Evolutionary conservation across 1,139 yeast species (phyloP), one percentile per base, ranked within the genome.

Genomic region (Candida sanyaensis): DNA sequence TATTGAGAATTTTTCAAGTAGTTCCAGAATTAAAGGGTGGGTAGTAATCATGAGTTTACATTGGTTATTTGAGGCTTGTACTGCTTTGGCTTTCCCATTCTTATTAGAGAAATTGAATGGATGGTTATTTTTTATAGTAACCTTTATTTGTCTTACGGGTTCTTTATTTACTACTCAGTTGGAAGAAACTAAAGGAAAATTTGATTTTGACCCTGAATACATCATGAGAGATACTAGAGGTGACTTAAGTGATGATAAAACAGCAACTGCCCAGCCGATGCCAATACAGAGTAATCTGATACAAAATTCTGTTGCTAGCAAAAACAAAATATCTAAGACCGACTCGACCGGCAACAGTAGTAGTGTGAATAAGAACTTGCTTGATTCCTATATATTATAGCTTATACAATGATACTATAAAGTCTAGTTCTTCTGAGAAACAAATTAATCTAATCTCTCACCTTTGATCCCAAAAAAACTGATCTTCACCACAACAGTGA

Each of bases 21-120:
- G 67, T 13, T 71, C 81, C 1, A 71, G 81, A 48, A 63, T 78
- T 0, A 77, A 75, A 49, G 86, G 86, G 0, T 67, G 79, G 29
- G 74, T 86, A 1, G 53, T 82, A 3, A 78, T 85, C 43, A 73
- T 82, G 69, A 67, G 79, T 30, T 61, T 70, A 2, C 80, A 84
- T 1, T 84, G 87, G 86, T 55, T 73, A 1, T 56, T 73, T 30
- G 78, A 74, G 53, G 76, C 78, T 24, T 45, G 61, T 0, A 58
- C 75, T 42, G 71, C 75, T 0, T 63, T 78, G 46, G 45, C 69
- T 0, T 63, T 78, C 0, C 87, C 88, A 0, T 44, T 67, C 0
- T 51, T 75, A 34, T 63, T 83, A 48, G 61, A 65, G 31, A 37
- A 55, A 9, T 52, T 77, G 9, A 71, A 71, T 38, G 70, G 73